These are phyloP conservation scores for Phytophthora chlamydospora DNA, from an alignment of 352 stramenopile genomes.

Conservation along the genomic window DNA sequence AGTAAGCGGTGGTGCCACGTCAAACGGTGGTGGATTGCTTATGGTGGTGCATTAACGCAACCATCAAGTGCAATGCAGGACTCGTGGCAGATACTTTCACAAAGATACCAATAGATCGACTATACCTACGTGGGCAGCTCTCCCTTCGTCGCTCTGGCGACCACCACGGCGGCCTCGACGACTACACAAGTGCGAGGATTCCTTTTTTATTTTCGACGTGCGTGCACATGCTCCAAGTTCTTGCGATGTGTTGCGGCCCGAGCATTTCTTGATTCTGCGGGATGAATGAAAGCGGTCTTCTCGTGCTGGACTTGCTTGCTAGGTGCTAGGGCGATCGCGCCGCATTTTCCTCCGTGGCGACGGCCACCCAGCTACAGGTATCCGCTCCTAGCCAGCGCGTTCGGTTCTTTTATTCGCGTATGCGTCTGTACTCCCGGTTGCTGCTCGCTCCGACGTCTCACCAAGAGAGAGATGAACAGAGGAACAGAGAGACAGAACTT, in stretches of 20 bases:
- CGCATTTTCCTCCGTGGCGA: constrained; percentile 12
- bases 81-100: constrained; percentile 10
- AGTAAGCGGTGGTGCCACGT: constrained; percentile 10
- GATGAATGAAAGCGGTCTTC: constrained; percentile 2
- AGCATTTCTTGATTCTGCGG: constrained; percentile 14
- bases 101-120: neutral
- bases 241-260: constrained; percentile 11
- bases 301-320: constrained; percentile 11
- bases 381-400: constrained; percentile 26
- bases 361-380: constrained; percentile 19
- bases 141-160: constrained; percentile 5
- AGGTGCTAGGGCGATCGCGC: constrained; percentile 2
- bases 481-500: constrained; percentile 19
- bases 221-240: constrained; percentile 11
- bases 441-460: constrained; percentile 24
- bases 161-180: neutral
- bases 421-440: constrained; percentile 8
- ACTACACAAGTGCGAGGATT: constrained; percentile 17
- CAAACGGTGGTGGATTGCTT: neutral
- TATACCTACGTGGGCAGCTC: neutral
- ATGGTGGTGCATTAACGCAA: no score
- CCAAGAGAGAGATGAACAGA: constrained; percentile 25
- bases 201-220: constrained; percentile 16
- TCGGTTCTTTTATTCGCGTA: constrained; percentile 28
- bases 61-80: neutral